Evolutionary conservation across 495 filamentous ascomycete genomes (phyloP), one percentile per base, ranked within the genome.

Genomic region (Diplogelasinospora grovesii): DNA sequence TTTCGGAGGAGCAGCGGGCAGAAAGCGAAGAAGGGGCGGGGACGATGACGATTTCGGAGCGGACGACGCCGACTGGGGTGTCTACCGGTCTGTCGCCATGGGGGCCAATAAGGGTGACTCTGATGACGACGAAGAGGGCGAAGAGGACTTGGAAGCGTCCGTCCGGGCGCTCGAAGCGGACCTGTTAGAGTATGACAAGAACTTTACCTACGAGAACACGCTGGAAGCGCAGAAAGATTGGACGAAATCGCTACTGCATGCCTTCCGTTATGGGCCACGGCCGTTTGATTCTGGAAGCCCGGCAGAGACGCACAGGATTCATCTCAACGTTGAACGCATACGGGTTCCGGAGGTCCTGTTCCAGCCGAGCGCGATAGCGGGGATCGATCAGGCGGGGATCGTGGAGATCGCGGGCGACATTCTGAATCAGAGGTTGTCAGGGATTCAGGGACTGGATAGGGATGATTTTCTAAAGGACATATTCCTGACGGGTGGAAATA

Each of bases 61-160:
- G 23, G 92, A 98, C 56, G 92, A 98, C 50, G 87, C 90, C 41
- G 92, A 98, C 60, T 98, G 92, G 92, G 83, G 84, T 37, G 86
- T 98, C 10, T 98, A 98, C 63, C 81, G 93, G 14, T 83, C 79
- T 18, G 89, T 98, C 28, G 87, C 87, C 3, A 86, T 81, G 1
- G 88, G 84, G 11, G 68, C 68, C 11, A 72, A 72, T 41, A 65
- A 63, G 22, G 69, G 68, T 13, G 83, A 80, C 49, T 86, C 89
- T 54, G 75, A 77, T 40, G 73, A 78, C 40, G 77, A 80, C 27
- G 76, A 80, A 20, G 89, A 95, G 56, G 89, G 92, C 46, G 89
- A 95, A 48, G 89, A 95, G 62, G 90, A 96, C 46, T 71, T 95
- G 0, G 77, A 75, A 22, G 75, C 68, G 2, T 73, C 71, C 31